Evolutionary conservation across 164 flowering plant genomes (phyloP), one percentile per base, ranked within the genome.

Genomic region (Aristolochia contorta): DNA sequence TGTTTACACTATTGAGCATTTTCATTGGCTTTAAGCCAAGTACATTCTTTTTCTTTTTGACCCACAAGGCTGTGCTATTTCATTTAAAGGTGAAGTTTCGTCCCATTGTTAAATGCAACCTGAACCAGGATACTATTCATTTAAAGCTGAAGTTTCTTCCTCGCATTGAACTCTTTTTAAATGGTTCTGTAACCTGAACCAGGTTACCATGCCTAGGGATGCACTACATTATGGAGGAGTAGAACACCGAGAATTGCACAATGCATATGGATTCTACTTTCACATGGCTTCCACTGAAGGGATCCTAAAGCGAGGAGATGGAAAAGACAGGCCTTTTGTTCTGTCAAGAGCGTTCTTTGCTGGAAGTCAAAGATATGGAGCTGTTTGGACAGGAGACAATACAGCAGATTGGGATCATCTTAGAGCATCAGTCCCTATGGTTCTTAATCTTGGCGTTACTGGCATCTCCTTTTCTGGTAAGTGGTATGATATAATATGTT

Each of bases 201-300:
- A 94, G 99, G 77, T 91, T 46, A 76, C 94, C 48, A 91, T 94
- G 99, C 99, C 99, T n/a, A 83, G 99, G 72, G 96, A 94, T 84
- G 96, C 96, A 61, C 65, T 91, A 62, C 99, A 94, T 76, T 51
- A 76, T 71, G 99, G 92, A 62, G 84, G 79, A 56, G 79, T 80
- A 18, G 99, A 91, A 72, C 94, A 91, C 70, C 79, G 99, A n/a
- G 97, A 94, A 63, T 37, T 94, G 51, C 99, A 94, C 69, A 94
- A 94, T 81, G 94, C 94, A 23, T 91, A 89, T 78, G 99, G 97
- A 2, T 86, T 82, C 61, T 94, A 87, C 67, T 91, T 89, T 65
- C 99, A 89, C 72, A 94, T 94, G 99, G 96, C 86, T 58, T 78
- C 99, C 43, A 30, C 93, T 60, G 75, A 83, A 61, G 99, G 99